Evolutionary conservation across 805 yeast genomes (phyloP).

Genomic region (Yamadazyma paraphyllophila): DNA sequence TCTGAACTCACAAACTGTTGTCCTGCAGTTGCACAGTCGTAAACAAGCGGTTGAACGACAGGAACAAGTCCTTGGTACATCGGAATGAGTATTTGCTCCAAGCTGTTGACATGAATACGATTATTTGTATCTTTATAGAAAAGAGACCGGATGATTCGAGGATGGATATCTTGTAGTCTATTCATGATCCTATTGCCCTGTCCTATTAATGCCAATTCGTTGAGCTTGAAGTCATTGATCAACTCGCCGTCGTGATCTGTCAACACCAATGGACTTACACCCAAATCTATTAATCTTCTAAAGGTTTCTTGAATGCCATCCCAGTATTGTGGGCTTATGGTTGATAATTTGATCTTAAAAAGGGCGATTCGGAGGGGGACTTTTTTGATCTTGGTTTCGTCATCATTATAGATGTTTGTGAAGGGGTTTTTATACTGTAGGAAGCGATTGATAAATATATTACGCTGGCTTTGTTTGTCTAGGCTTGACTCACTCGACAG

Average conservation of each 20-base stretch:
- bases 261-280: conserved; percentile 71
- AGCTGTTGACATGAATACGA: conserved; percentile 17
- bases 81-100: conserved; percentile 38
- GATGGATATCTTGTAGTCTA: conserved; percentile 22
- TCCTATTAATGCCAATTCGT: conserved; percentile 28
- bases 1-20: conserved; percentile 27
- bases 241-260: conserved; percentile 45
- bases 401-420: conserved; percentile 28
- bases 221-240: conserved; percentile 25
- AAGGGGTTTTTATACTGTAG: conserved; percentile 33
- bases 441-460: conserved; percentile 32
- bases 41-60: conserved; percentile 57
- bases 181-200: conserved; percentile 32
- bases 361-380: conserved; percentile 55
- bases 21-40: conserved; percentile 28
- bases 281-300: conserved; percentile 54
- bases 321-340: conserved; percentile 31
- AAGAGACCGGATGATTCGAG: conserved; percentile 25
- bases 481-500: conserved; percentile 19
- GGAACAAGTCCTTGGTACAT: conserved; percentile 56
- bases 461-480: conserved; percentile 26
- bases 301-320: conserved; percentile 56
- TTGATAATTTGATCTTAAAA: conserved; percentile 46
- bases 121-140: conserved; percentile 17
- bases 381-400: conserved; percentile 32